phyloP scores from a whole-genome alignment of 768 basidiomycete genomes.

The Suillus lakei region DNA sequence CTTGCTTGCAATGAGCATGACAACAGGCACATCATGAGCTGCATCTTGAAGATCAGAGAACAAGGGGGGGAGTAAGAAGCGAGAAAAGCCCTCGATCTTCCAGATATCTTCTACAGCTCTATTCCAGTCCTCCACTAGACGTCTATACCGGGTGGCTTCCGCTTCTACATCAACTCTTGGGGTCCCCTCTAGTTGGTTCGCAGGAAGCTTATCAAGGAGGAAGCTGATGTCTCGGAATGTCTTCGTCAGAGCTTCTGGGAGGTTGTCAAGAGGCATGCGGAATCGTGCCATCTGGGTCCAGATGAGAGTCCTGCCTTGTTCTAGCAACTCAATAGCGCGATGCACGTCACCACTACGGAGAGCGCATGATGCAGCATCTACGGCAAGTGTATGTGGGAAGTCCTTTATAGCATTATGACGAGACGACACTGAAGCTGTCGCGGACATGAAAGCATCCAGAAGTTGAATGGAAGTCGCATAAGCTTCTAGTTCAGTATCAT shows the following conservation, averaged over 20 bases:
- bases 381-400: background rate
- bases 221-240: too few relatives aligned
- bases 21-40: slow-evolving; percentile 7
- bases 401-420: slow-evolving; percentile 1
- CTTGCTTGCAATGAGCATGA: slow-evolving; percentile 2
- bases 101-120: slow-evolving; percentile 16
- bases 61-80: slow-evolving; percentile 17
- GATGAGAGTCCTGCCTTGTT: too few relatives aligned
- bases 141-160: background rate
- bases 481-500: slow-evolving; percentile 6
- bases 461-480: slow-evolving; percentile 2
- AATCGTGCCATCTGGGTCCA: slow-evolving; percentile 32
- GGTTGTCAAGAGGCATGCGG: too few relatives aligned
- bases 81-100: slow-evolving; percentile 16
- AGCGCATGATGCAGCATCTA: slow-evolving; percentile 14
- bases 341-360: too few relatives aligned
- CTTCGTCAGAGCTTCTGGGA: too few relatives aligned
- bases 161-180: background rate
- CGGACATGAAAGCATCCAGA: slow-evolving; percentile 4
- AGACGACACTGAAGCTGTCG: slow-evolving; percentile 1
- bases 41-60: slow-evolving; percentile 12
- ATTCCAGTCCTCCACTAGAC: slow-evolving; percentile 16
- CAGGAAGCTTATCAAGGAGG: too few relatives aligned
- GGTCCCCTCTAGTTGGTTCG: background rate
- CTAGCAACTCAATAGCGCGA: too few relatives aligned